Evolutionary conservation across 805 yeast genomes (phyloP), one percentile per base, ranked within the genome.

Genomic region (Starmerella davenportii): DNA sequence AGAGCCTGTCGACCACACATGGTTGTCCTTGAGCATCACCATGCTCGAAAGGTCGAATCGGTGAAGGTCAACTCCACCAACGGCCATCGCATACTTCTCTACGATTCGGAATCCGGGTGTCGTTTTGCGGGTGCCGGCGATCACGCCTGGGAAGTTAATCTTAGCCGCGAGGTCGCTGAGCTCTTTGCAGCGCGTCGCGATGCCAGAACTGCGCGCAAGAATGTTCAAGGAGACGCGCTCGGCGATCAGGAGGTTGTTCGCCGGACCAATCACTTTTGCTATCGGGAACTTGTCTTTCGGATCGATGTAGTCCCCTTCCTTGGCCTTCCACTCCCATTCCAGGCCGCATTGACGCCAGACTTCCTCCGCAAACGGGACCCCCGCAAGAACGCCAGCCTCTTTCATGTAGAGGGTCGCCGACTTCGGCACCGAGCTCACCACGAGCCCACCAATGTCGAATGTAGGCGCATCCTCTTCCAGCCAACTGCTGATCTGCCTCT

Each of bases 1-100:
- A 21, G 93, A 81, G 0, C 95, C 95, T 2, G 92, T 79, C 3
- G 93, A 75, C 74, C 90, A 79, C 30, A 85, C 69, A 54, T 87
- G 96, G 57, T 85, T 85, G 54, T 85, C 96, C 57, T 85, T 85
- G 49, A 85, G 68, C 96, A 87, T 85, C 2, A 87, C 85, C 96
- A 85, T 85, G 2, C 90, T 71, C 34, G 90, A 76, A 40, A 85
- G 69, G 55, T 87, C 95, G 54, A 81, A 81, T 46, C 96, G 67
- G 57, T 85, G 96, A 39, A 90, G 69, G 54, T 85, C 96, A 40
- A 81, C 79, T 3, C 95, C 95, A 24, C 95, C 96, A 8, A 85
- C 92, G 24, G 81, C 61, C 96, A 85, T 87, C 19, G 93, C 77
- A 59, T 85, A 85, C 56, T 85, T 85, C 55, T 85, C 96, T 41